Base-by-base conservation (phyloP, 805 yeast species). In the Saccharomycopsis oosterbeekiorum region DNA sequence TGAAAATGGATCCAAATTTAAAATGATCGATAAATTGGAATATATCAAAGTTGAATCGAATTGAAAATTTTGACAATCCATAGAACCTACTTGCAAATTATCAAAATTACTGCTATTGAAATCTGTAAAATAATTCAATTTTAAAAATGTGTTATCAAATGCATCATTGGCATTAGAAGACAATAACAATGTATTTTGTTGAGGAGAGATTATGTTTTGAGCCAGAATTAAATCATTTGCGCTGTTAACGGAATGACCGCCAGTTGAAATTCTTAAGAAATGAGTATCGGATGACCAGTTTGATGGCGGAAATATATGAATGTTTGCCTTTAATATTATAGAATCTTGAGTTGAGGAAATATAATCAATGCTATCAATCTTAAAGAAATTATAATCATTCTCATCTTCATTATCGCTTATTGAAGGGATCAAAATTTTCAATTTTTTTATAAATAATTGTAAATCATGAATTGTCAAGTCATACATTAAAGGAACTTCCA, bases 61-160 rank as follows among this genome's bases (percentile, higher is more conserved):
- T 15, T 29, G n/a, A 14, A 63, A 14, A n/a, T 59, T 60, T 29
- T 56, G 56, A n/a, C 61, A 9, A 15, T 59, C 5, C 10, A 56
- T 56, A 36, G 37, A 58, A 6, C 65, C 65, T 19, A 63, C n/a
- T 9, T 39, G n/a, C 15, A 59, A 37, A 12, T 37, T 55, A 19
- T 29, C 34, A 29, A 29, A 4, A 4, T 29, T 29, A 29, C 56
- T 54, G n/a, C 59, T 26, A 10, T 47, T 24, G 26, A 26, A 26
- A 63, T 12, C 57, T 57, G 47, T 58, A 59, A 56, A 55, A n/a
- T n/a, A 63, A 41, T 40, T 59, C 62, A 17, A 63, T 34, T 4
- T 53, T 11, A 58, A 58, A 58, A 19, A 54, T 42, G n/a, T 47
- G 34, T 29, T 36, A n/a, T 19, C 21, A 40, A 39, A 39, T 11